phyloP scores from a whole-genome alignment of 1,139 yeast species.

The Protomyces pachydermus region DNA sequence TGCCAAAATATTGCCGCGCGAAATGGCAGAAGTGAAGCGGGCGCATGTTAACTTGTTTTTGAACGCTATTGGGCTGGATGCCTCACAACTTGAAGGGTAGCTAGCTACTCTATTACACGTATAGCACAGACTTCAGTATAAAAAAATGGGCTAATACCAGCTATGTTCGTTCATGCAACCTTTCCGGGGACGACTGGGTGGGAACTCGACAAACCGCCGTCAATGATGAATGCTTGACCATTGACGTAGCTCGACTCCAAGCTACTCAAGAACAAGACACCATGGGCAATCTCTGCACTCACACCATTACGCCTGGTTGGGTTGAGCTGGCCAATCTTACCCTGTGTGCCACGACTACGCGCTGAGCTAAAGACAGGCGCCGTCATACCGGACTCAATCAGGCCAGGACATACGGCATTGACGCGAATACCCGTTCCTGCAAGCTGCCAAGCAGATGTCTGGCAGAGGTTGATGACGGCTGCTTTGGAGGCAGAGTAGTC shows the following conservation, averaged over 20 bases:
- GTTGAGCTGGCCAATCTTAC: conserved; percentile 29
- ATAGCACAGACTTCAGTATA: too few relatives aligned
- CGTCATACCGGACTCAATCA: conserved; percentile 31
- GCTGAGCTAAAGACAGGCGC: conserved; percentile 23
- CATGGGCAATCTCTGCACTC: conserved; percentile 29
- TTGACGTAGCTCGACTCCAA: conserved; percentile 29
- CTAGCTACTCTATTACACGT: too few relatives aligned
- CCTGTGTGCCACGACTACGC: conserved; percentile 23
- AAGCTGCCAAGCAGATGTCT: conserved; percentile 32
- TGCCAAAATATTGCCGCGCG: conserved; percentile 62
- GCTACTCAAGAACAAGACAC: conserved; percentile 28
- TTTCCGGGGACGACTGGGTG: conserved; percentile 30
- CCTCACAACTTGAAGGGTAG: conserved; percentile 45
- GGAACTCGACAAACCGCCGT: conserved; percentile 30
- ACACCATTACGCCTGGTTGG: conserved; percentile 29
- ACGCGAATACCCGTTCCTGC: conserved; percentile 31
- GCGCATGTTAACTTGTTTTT: conserved; percentile 84
- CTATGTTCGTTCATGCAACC: background rate
- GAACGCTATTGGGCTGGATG: conserved; percentile 94
- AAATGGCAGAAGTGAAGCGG: conserved; percentile 56
- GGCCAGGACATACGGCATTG: conserved; percentile 33
- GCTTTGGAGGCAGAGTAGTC: conserved; percentile 33
- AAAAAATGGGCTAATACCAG: too few relatives aligned
- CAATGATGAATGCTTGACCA: conserved; percentile 28
- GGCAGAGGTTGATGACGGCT: conserved; percentile 32